Evolutionary conservation across 108 stramenopile genomes (phyloP).

Genomic region (Epithemia pelagica): DNA sequence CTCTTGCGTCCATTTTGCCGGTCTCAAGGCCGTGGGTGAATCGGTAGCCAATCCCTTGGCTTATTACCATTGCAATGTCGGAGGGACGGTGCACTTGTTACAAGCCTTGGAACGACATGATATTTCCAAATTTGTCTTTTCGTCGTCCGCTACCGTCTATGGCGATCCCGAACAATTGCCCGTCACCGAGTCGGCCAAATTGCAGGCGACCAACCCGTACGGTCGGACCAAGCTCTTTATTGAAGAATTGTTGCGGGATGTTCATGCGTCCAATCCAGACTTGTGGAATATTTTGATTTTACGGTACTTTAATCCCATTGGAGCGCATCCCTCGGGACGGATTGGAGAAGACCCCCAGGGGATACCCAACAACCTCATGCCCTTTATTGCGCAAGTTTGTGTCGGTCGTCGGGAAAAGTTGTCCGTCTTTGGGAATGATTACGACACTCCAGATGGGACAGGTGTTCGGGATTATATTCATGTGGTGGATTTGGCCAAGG

Average conservation of each 20-base stretch:
- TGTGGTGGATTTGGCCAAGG: conserved; percentile 96
- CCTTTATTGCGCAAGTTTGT: conserved; percentile 88
- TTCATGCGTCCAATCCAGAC: conserved; percentile 43
- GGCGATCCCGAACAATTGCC: conserved; percentile 92
- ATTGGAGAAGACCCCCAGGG: conserved; percentile 99
- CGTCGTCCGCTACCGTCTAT: conserved; percentile 97
- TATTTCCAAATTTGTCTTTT: conserved; percentile 89
- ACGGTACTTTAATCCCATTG: conserved; percentile 99
- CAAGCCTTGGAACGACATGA: conserved; percentile 29
- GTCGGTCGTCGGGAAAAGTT: conserved; percentile 91
- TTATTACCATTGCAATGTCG: conserved; percentile 97
- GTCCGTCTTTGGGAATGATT: conserved; percentile 95
- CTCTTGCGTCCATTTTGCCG: conserved; percentile 98
- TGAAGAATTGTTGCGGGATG: conserved; percentile 96
- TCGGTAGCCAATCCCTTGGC: conserved; percentile 79
- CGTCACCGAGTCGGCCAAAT: conserved; percentile 64
- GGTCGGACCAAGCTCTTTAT: conserved; percentile 97
- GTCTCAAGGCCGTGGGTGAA: conserved; percentile 95
- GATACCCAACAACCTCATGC: conserved; percentile 97
- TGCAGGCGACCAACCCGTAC: conserved; percentile 93
- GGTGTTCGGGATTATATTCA: conserved; percentile 99
- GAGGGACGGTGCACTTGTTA: conserved; percentile 83
- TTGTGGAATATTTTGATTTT: conserved; percentile 82
- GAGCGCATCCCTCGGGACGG: conserved; percentile 91
- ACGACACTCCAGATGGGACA: conserved; percentile 97